Percentiles rank a stretch among this genome's conserved stretches.
Evolutionary conservation across 106 monocot species (phyloP).

Genomic region (Apostasia ramifera): DNA sequence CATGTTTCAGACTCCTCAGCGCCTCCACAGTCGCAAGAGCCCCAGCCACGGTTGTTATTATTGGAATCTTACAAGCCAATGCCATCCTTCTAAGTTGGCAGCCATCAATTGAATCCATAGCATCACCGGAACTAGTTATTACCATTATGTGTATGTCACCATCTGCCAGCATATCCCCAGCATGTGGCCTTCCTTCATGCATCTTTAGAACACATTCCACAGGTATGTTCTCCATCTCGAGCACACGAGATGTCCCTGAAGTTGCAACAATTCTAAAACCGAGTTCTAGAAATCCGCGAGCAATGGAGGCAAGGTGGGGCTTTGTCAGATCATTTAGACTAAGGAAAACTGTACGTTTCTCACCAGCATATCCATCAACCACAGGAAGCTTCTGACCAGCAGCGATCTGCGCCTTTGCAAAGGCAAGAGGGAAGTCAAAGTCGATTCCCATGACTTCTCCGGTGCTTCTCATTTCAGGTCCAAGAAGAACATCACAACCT

Average conservation of each 20-base stretch:
- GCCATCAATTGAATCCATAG: conserved; percentile 82
- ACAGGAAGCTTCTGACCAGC: conserved; percentile 90
- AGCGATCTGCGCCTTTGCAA: conserved; percentile 97
- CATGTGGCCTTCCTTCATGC: conserved; percentile 95
- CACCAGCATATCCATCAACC: not conserved
- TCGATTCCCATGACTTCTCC: conserved; percentile 99
- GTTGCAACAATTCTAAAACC: conserved; percentile 80
- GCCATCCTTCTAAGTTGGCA: conserved; percentile 70
- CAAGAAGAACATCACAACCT: conserved; percentile 92
- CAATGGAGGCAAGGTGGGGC: conserved; percentile 70
- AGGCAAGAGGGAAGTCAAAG: conserved; percentile 69
- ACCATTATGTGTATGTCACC: conserved; percentile 91
- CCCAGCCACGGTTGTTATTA: conserved; percentile 92
- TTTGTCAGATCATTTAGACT: conserved; percentile 94
- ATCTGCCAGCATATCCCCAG: conserved; percentile 92
- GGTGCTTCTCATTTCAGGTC: conserved; percentile 98
- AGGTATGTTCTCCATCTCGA: conserved; percentile 68
- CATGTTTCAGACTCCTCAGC: conserved; percentile 67
- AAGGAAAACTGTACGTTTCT: conserved; percentile 58
- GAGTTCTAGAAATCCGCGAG: conserved; percentile 54
- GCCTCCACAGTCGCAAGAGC: conserved; percentile 84
- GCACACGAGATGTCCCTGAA: conserved; percentile 77
- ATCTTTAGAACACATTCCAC: conserved; percentile 88
- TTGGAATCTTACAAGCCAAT: conserved; percentile 78
- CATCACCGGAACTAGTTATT: conserved; percentile 92